These are phyloP conservation scores for Graphilbum ipis-grandicollis DNA, from an alignment of 2,329 filamentous ascomycete species.

Conservation along the genomic window DNA sequence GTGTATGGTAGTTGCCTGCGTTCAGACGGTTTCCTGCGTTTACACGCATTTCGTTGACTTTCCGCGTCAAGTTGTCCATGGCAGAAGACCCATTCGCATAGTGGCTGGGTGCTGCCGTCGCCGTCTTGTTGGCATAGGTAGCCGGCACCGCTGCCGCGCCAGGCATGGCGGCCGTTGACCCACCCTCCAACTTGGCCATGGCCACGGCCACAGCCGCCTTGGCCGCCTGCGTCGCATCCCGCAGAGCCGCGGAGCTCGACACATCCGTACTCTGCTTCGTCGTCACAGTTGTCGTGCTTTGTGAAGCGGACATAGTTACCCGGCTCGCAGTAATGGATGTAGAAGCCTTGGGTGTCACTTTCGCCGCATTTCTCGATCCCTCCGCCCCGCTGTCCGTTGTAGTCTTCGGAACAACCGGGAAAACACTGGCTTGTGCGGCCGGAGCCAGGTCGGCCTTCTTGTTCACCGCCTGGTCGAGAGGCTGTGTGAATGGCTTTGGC, in stretches of 20 bases:
- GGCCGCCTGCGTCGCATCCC: slow-evolving; percentile 56
- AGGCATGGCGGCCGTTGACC: slow-evolving; percentile 10
- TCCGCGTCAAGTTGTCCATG: slow-evolving; percentile 56
- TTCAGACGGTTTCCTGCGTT: slow-evolving; percentile 26
- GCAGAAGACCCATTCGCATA: slow-evolving; percentile 23
- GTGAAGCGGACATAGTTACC: slow-evolving; percentile 13
- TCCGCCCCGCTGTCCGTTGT: no score
- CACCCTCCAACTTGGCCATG: slow-evolving; percentile 49
- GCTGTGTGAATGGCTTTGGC: slow-evolving; percentile 32
- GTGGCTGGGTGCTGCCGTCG: slow-evolving; percentile 9
- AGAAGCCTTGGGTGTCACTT: no score
- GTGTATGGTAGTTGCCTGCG: slow-evolving; percentile 6
- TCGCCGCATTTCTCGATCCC: no score
- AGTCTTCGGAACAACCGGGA: slow-evolving; percentile 31
- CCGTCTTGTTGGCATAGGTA: slow-evolving; percentile 10
- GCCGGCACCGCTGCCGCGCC: no score
- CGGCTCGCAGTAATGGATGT: slow-evolving; percentile 8
- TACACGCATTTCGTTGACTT: slow-evolving; percentile 61
- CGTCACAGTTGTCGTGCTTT: slow-evolving; percentile 19
- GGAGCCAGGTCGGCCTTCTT: neutral
- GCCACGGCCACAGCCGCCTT: slow-evolving; percentile 64
- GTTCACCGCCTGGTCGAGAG: neutral
- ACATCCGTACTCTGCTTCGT: slow-evolving; percentile 18
- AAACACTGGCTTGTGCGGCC: slow-evolving; percentile 15
- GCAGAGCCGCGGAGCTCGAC: slow-evolving; percentile 25